A percentile compares a stretch with the other conserved stretches of the same genome.
Conservation (phyloP, 1,284 basidiomycete genomes). For the Rhodofomes roseus region DNA sequence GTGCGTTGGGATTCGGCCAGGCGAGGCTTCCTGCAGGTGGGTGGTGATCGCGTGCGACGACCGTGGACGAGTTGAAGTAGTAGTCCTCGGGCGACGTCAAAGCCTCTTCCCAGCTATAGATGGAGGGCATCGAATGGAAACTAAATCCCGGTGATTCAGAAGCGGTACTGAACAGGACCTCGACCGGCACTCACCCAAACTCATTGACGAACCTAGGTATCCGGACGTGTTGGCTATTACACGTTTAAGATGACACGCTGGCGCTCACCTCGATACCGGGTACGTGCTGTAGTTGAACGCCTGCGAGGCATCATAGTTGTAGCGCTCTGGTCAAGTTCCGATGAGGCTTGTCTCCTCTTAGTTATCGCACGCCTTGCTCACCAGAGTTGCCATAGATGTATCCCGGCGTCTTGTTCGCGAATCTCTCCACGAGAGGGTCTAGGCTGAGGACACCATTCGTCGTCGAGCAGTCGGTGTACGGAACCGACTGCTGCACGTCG, state of each 20-base stretch:
- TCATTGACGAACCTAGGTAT: slow-evolving; percentile 59
- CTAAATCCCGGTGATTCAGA: slow-evolving; percentile 24
- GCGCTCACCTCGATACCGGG: slow-evolving; percentile 43
- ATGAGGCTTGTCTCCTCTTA: too few species aligned
- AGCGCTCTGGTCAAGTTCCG: slow-evolving; percentile 38
- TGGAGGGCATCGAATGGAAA: slow-evolving; percentile 64
- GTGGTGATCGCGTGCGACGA: slow-evolving; percentile 57
- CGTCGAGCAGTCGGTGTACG: slow-evolving; percentile 63
- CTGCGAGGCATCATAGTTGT: slow-evolving; percentile 52
- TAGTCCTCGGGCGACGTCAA: slow-evolving; percentile 48
- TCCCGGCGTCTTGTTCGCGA: slow-evolving; percentile 45
- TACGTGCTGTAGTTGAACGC: slow-evolving; percentile 58
- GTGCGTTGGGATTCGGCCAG: slow-evolving; percentile 58
- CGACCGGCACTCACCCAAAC: slow-evolving; percentile 40
- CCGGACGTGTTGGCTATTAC: neutral
- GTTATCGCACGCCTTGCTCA: slow-evolving; percentile 18
- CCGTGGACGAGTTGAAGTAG: slow-evolving; percentile 56
- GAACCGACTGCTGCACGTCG: slow-evolving; percentile 50
- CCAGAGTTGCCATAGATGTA: slow-evolving; percentile 58
- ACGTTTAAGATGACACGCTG: neutral
- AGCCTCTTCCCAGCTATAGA: slow-evolving; percentile 61
- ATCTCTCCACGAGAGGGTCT: slow-evolving; percentile 52
- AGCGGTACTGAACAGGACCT: neutral
- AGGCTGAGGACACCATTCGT: slow-evolving; percentile 54
- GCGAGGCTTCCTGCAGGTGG: slow-evolving; percentile 50